These are phyloP conservation scores for Fusarium sp. DNA, from an alignment of 2,329 filamentous ascomycete species.

Conservation along the genomic window DNA sequence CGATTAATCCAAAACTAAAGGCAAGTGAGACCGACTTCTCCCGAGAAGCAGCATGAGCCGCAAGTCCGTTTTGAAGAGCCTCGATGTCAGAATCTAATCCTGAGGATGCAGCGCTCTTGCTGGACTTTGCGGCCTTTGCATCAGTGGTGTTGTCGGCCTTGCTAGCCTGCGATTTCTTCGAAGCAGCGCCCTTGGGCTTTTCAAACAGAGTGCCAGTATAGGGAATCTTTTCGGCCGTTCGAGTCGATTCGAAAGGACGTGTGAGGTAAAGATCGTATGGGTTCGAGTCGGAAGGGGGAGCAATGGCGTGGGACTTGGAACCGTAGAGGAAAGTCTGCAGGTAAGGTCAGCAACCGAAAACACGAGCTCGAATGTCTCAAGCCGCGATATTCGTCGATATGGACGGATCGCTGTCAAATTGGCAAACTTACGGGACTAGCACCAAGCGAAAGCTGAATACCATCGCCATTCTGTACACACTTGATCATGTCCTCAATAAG, in stretches of 20 bases:
- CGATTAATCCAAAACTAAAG: slow-evolving; percentile 18
- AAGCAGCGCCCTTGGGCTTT: slow-evolving; percentile 51
- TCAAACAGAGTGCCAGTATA: slow-evolving; percentile 65
- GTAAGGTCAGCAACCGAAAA: slow-evolving; percentile 33
- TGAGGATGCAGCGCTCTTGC: slow-evolving; percentile 55
- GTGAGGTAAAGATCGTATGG: slow-evolving; percentile 69
- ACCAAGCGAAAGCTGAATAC: slow-evolving; percentile 69
- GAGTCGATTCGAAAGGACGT: slow-evolving; percentile 61
- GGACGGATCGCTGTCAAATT: background rate
- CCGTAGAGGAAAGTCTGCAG: slow-evolving; percentile 67
- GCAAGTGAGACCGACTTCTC: slow-evolving; percentile 51
- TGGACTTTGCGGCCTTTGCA: slow-evolving; percentile 48
- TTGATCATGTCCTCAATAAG: slow-evolving; percentile 73
- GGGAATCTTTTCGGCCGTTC: slow-evolving; percentile 62
- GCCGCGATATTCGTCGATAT: background rate
- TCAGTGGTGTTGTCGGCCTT: slow-evolving; percentile 51
- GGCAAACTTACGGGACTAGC: slow-evolving; percentile 67
- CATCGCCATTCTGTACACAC: slow-evolving; percentile 67
- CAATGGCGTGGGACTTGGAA: slow-evolving; percentile 61
- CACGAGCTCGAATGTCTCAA: slow-evolving; percentile 5
- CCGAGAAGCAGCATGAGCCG: slow-evolving; percentile 52
- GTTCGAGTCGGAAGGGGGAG: slow-evolving; percentile 58
- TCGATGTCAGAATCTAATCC: slow-evolving; percentile 64
- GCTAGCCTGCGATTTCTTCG: slow-evolving; percentile 43
- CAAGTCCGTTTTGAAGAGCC: slow-evolving; percentile 59